Evolutionary conservation across 352 stramenopile genomes (phyloP), one percentile per base, ranked within the genome.

Genomic region (Pythium biforme): DNA sequence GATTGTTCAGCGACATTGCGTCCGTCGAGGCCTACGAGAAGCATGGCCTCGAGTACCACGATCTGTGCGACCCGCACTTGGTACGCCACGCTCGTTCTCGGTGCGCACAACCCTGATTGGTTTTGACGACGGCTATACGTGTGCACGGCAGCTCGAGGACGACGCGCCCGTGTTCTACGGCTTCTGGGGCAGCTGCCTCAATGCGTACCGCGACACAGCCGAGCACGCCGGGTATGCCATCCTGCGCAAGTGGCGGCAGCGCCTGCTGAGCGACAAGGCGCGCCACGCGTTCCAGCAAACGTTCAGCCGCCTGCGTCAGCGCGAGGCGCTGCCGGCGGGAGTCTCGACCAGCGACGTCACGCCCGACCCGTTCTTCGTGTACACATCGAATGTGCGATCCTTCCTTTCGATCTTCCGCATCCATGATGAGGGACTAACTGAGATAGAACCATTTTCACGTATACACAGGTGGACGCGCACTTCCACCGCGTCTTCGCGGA

Each of bases 101-200:
- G 40, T 31, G 22, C 19, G 15, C 10, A 45, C 39, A 15, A n/a
- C 1, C 11, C 31, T 5, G 17, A 26, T 15, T 40, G 9, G 15
- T 17, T 25, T 15, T 43, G 37, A 43, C 37, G 37, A 43, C 37
- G 37, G 37, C 37, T 11, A 34, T 10, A 11, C 31, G 31, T 37
- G 31, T n/a, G 37, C 6, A 10, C 17, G 11, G 9, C 46, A 89
- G 83, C 62, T 96, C 15, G 73, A 77, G 39, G 75, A 96, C 59
- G 81, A 94, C 59, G 76, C 81, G n/a, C 64, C 82, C 47, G 29
- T 91, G 56, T 98, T 98, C 64, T 96, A 96, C 60, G 90, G 89
- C 10, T 98, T 98, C 68, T 98, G 92, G 92, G 89, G 89, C 27
- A 83, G 77, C 52, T 98, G 88, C 57, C 76, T 87, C 45, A 94